Evolutionary conservation across 164 flowering plant species (phyloP), one percentile per base, ranked within the genome.

Genomic region (Saururus chinensis): DNA sequence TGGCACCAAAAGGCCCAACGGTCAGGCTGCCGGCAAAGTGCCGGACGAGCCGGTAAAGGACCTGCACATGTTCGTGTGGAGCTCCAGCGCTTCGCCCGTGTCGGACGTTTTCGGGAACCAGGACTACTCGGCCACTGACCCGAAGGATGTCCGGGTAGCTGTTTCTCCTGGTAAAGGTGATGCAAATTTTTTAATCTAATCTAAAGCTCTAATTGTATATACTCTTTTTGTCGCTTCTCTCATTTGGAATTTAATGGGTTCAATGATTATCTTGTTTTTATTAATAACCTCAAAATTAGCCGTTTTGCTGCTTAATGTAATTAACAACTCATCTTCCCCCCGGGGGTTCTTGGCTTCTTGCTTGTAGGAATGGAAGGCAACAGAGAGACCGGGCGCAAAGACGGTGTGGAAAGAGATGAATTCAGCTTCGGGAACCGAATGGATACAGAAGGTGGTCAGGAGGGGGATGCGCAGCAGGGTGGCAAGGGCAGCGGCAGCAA

Each of bases 51-150:
- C 82, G 22, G 66, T 67, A 0, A 89, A 74, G 65, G 98, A 92
- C 68, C 83, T 89, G 42, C 98, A 89, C 49, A 92, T 93, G 99
- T 93, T 93, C 75, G 97, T 93, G 25, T 93, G 99, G 99, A 93
- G 97, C 60, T 89, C 97, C 0, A 93, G 92, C 68, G 87, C 95
- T 57, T 93, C 99, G 42, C 99, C 99, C 9, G 99, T 90, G 19
- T 93, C 99, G 0, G 97, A 93, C 68, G 96, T 87, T 45, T 84
- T 86, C 69, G 96, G 96, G 7, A 76, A 83, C 40, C 83, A 79
- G 68, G 88, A 83, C 40, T 76, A 75, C 65, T 83, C 74, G 1
- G 74, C 68, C 30, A 61, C 71, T 9, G 82, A 88, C 60, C 84
- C 74, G n/a, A 82, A 85, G 61, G 96, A 86, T 40, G 80, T 82